Conservation (phyloP, 225 moss, liverwort and hornwort species). For the Lunularia cruciata region DNA sequence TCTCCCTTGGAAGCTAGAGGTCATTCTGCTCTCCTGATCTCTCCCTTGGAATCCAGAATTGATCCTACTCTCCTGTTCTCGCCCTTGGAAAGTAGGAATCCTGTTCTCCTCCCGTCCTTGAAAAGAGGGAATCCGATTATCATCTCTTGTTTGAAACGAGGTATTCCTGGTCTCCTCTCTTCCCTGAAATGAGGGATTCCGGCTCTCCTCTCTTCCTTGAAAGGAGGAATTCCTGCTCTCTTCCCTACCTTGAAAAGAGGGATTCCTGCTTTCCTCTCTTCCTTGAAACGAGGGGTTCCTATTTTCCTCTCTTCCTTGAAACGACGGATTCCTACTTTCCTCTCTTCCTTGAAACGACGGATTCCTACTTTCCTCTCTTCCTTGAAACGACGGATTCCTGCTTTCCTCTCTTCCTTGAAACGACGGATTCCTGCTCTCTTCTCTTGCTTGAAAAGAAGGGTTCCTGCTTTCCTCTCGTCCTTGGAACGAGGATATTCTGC, state of each 20-base stretch:
- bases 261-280: conserved; percentile 18
- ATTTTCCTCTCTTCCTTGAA: conserved; percentile 18
- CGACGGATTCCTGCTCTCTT: conserved; percentile 13
- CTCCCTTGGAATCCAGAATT: conserved; percentile 7
- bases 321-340: conserved; percentile 15
- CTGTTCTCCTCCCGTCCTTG: conserved; percentile 20
- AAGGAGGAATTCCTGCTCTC: conserved; percentile 55
- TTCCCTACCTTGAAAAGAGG: conserved; percentile 24
- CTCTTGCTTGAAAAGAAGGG: conserved; percentile 15
- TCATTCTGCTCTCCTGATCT: conserved; percentile 55
- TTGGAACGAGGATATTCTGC: conserved; percentile 12
- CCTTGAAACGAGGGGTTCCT: conserved; percentile 1
- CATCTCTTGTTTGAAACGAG: conserved; percentile 17
- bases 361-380: conserved; percentile 18
- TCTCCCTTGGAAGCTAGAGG: conserved; percentile 56
- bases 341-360: conserved; percentile 17
- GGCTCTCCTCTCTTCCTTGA: conserved; percentile 68
- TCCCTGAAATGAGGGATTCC: conserved; percentile 36
- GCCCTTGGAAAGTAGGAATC: not conserved
- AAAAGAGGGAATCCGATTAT: conserved; percentile 13
- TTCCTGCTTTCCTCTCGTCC: conserved; percentile 25
- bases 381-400: conserved; percentile 33
- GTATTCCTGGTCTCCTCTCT: conserved; percentile 19
- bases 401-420: conserved; percentile 22
- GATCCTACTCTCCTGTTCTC: conserved; percentile 18